phyloP scores from a whole-genome alignment of 1,284 basidiomycete species.

The Anthracocystis panici-leucophaei region DNA sequence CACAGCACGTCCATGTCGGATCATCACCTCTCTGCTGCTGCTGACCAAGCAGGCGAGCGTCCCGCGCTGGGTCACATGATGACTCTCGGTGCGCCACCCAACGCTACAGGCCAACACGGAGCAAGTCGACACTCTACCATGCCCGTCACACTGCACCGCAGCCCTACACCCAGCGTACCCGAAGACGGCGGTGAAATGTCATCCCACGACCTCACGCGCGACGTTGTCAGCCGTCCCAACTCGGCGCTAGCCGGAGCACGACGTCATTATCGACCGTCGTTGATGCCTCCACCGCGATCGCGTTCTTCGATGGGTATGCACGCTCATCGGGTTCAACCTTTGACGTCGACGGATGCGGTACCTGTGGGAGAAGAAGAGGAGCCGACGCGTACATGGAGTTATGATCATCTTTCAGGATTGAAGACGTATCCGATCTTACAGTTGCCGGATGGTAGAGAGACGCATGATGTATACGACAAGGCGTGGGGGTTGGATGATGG shows the following conservation, averaged over 20 bases:
- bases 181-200: conserved; percentile 65
- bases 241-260: conserved; percentile 28
- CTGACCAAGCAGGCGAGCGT: neutral
- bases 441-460: conserved; percentile 51
- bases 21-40: neutral
- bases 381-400: conserved; percentile 43
- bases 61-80: conserved; percentile 25
- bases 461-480: conserved; percentile 60
- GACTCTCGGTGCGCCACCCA: conserved; percentile 32
- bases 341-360: conserved; percentile 8
- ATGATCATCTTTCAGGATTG: conserved; percentile 52
- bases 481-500: conserved; percentile 52
- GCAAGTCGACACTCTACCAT: conserved; percentile 55
- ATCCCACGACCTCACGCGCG: conserved; percentile 43
- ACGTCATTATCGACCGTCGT: conserved; percentile 34
- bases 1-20: conserved; percentile 12
- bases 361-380: conserved; percentile 3
- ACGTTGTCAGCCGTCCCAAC: conserved; percentile 43
- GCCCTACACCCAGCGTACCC: conserved; percentile 57
- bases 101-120: conserved; percentile 13
- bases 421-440: conserved; percentile 62
- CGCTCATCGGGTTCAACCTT: conserved; percentile 23
- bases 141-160: conserved; percentile 52
- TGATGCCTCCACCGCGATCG: conserved; percentile 51
- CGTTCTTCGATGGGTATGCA: conserved; percentile 33